These are phyloP conservation scores for Vitis rupestris DNA, from an alignment of 164 flowering plant genomes.

Conservation along the genomic window DNA sequence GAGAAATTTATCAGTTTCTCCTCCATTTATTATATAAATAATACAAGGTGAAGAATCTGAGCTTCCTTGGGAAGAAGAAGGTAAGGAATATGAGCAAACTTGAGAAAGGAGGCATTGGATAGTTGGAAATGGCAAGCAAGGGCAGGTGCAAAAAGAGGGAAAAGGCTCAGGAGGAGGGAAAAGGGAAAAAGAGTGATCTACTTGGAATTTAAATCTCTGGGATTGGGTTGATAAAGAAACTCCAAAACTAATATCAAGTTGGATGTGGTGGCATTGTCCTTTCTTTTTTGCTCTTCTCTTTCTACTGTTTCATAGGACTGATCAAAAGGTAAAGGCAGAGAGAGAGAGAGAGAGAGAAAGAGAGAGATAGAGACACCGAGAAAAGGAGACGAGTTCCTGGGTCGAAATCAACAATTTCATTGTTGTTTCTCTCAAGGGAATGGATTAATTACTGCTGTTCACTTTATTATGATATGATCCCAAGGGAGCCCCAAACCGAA, in stretches of 20 bases:
- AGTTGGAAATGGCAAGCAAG: slow-evolving; percentile 52
- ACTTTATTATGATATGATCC: no score
- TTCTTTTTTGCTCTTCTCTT: slow-evolving; percentile 24
- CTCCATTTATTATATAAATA: slow-evolving; percentile 26
- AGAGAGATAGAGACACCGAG: not conserved
- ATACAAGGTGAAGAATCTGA: slow-evolving; percentile 36
- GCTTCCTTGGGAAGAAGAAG: slow-evolving; percentile 46
- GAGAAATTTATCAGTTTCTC: slow-evolving; percentile 23
- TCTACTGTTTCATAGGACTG: slow-evolving; percentile 43
- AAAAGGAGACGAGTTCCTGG: not conserved
- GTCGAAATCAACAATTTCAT: not conserved
- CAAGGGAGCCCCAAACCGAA: no score
- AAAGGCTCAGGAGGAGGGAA: slow-evolving; percentile 24
- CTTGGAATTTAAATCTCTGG: slow-evolving; percentile 40
- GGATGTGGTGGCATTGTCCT: slow-evolving; percentile 19
- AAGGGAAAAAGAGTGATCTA: slow-evolving; percentile 29
- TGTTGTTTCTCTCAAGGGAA: no score
- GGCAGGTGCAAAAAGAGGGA: slow-evolving; percentile 46
- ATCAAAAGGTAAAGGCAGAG: slow-evolving; percentile 26
- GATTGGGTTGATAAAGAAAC: slow-evolving; percentile 7
- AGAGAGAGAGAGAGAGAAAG: not conserved
- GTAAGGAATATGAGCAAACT: slow-evolving; percentile 39
- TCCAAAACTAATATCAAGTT: slow-evolving; percentile 14
- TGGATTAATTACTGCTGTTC: no score
- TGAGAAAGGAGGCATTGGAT: slow-evolving; percentile 54